A percentile compares a stretch with the other conserved stretches of the same genome.
Evolutionary conservation across 1,284 basidiomycete species (phyloP).

Genomic region (Clitocybe nebularis): DNA sequence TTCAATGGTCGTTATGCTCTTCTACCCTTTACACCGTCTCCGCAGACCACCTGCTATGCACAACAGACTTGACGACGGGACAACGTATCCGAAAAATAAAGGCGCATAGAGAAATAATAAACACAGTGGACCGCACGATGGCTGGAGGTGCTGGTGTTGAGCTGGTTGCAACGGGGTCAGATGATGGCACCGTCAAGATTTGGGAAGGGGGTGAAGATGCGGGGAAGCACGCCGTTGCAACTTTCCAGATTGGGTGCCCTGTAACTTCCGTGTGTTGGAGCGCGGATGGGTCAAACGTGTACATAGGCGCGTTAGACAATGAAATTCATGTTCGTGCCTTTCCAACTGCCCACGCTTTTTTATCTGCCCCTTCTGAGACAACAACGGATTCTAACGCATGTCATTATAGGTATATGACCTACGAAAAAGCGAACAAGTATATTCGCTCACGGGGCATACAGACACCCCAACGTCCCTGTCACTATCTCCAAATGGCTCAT

Average conservation of each 20-base stretch:
- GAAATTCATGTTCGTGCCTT: constrained; percentile 76
- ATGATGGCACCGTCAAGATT: constrained; percentile 85
- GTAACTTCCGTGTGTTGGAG: constrained; percentile 93
- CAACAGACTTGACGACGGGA: constrained; percentile 76
- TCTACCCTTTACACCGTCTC: constrained; percentile 75
- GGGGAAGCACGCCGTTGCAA: constrained; percentile 72
- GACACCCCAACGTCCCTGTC: constrained; percentile 89
- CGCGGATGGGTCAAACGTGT: constrained; percentile 81
- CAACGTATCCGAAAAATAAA: constrained; percentile 71
- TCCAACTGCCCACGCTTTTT: not conserved
- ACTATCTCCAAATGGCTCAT: constrained; percentile 79
- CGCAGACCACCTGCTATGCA: constrained; percentile 76
- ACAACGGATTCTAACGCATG: constrained; percentile 4
- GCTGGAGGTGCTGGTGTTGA: constrained; percentile 79
- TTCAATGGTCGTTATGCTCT: constrained; percentile 76
- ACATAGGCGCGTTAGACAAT: constrained; percentile 89
- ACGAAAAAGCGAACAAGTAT: constrained; percentile 75
- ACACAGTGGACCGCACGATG: constrained; percentile 80
- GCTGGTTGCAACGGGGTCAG: constrained; percentile 79
- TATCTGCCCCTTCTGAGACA: constrained; percentile 7
- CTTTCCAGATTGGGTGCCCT: constrained; percentile 82
- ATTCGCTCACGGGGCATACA: constrained; percentile 73
- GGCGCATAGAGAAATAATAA: constrained; percentile 87
- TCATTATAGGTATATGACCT: constrained; percentile 77
- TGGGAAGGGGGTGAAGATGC: constrained; percentile 83